Percentiles rank a stretch among this genome's conserved stretches.
These are phyloP conservation scores for Colletotrichum sp. DNA, from an alignment of 2,329 filamentous ascomycete species.

Conservation along the genomic window DNA sequence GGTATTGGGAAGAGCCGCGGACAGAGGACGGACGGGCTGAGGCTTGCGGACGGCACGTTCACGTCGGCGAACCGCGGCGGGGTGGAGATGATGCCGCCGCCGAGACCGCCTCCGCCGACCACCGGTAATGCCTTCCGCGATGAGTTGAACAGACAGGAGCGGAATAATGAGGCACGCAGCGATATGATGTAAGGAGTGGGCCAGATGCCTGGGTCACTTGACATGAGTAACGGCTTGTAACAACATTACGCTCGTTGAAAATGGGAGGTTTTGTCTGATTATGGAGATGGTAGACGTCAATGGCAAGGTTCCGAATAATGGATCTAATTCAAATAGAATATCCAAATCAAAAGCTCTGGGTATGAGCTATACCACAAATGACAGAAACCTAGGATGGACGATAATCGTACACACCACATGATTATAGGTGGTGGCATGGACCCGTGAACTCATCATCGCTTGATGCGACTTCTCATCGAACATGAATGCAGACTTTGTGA, in stretches of 20 bases:
- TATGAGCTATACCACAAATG: too few relatives aligned
- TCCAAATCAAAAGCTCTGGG: not conserved
- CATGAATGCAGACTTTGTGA: too few relatives aligned
- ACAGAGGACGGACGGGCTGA: conserved; percentile 2
- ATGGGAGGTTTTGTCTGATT: not conserved
- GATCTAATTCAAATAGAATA: not conserved
- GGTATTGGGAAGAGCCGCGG: conserved; percentile 18
- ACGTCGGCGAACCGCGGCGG: conserved; percentile 12
- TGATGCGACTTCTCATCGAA: too few relatives aligned
- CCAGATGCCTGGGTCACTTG: not conserved
- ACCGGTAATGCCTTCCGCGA: conserved; percentile 15
- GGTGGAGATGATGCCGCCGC: conserved; percentile 19
- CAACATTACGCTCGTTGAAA: not conserved
- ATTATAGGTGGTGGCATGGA: too few relatives aligned
- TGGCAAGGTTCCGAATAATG: not conserved
- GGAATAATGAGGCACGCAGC: not conserved
- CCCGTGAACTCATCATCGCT: too few relatives aligned
- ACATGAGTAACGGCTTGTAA: not conserved
- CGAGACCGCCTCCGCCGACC: not conserved
- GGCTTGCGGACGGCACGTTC: conserved; percentile 7
- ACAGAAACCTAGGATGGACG: too few relatives aligned
- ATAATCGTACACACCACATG: too few relatives aligned
- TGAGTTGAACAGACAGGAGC: conserved; percentile 18
- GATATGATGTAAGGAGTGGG: not conserved
- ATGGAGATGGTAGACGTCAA: not conserved